Evolutionary conservation across 2,329 filamentous ascomycete species (phyloP).

Genomic region (Alternaria rosae): DNA sequence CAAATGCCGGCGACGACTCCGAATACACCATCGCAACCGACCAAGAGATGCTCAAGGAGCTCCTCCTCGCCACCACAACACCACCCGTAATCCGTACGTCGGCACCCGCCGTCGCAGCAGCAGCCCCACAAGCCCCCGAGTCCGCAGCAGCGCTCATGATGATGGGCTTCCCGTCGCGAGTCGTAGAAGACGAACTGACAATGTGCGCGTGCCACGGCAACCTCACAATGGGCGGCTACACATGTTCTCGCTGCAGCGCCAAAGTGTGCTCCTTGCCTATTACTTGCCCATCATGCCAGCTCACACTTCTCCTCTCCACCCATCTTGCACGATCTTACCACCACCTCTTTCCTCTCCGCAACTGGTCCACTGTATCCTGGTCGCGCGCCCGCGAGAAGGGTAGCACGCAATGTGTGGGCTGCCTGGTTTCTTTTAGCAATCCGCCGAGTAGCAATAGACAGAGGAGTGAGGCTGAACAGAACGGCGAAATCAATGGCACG

Average conservation of each 20-base stretch:
- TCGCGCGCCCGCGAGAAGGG: slow-evolving; percentile 63
- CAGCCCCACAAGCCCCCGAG: slow-evolving; percentile 47
- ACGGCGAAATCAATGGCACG: slow-evolving; percentile 19
- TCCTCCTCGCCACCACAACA: slow-evolving; percentile 88
- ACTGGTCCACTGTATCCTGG: slow-evolving; percentile 93
- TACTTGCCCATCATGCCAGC: slow-evolving; percentile 87
- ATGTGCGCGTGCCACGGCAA: slow-evolving; percentile 92
- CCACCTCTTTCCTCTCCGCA: slow-evolving; percentile 65
- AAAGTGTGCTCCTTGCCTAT: slow-evolving; percentile 91
- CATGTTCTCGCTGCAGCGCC: slow-evolving; percentile 84
- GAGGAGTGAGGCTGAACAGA: slow-evolving; percentile 17
- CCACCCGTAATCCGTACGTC: slow-evolving; percentile 81
- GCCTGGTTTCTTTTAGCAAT: slow-evolving; percentile 73
- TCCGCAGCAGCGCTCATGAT: slow-evolving; percentile 72
- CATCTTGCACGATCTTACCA: slow-evolving; percentile 51
- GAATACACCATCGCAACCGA: slow-evolving; percentile 87
- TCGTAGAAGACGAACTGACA: slow-evolving; percentile 74
- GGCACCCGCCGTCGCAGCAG: slow-evolving; percentile 29
- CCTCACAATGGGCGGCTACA: slow-evolving; percentile 82
- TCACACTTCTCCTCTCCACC: slow-evolving; percentile 93
- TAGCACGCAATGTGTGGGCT: slow-evolving; percentile 75
- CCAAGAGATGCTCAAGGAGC: slow-evolving; percentile 84
- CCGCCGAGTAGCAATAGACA: slow-evolving; percentile 24
- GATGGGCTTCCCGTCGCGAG: slow-evolving; percentile 97
- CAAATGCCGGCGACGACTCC: slow-evolving; percentile 79